Base-by-base conservation (phyloP, 2,329 filamentous ascomycete species). In the Trichoderma sp. region DNA sequence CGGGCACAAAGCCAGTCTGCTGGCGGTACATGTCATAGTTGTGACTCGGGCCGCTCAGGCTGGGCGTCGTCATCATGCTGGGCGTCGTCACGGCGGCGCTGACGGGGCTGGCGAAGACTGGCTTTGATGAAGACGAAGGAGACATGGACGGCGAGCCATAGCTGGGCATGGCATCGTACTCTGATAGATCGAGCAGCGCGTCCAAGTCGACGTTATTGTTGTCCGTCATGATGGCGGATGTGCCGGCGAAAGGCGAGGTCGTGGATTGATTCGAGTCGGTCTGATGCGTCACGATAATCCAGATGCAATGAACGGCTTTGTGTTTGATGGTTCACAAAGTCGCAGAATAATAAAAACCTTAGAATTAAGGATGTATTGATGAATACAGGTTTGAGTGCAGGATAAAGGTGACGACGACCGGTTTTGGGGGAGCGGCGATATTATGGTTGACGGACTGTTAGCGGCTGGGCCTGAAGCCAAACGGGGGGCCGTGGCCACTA, bases 11-110 rank as follows among this genome's bases (percentile, higher is more conserved):
- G 78, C 95, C 95, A 4, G 97, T 98, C 87, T 98, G 95, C 83
- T 99, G 97, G 86, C 95, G 94, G 87, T 98, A 97, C 82, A 94
- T 92, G 81, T 95, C 94, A 88, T 98, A 98, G 85, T 97, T 94
- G 86, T 98, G 95, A 84, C 95, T 98, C 9, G 97, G 96, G 45
- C 92, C 94, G 65, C 91, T 92, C 81, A 95, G 90, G 24, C 89
- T 91, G 38, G 90, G 89, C 77, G 92, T 89, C 8, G 89, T 84
- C 21, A 90, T 84, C 75, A 92, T 83, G 45, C 87, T 85, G n/a
- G 90, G 88, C 6, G 90, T 88, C 74, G 88, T 86, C 60, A 89
- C 85, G 71, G 89, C 88, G 77, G 87, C 85, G 6, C 89, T 85
- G 8, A 88, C 82, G 8, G 89, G 86, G 78, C 86, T 88, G 62